Conservation (phyloP, 1,284 basidiomycete genomes). For the Polyporus tsugae region DNA sequence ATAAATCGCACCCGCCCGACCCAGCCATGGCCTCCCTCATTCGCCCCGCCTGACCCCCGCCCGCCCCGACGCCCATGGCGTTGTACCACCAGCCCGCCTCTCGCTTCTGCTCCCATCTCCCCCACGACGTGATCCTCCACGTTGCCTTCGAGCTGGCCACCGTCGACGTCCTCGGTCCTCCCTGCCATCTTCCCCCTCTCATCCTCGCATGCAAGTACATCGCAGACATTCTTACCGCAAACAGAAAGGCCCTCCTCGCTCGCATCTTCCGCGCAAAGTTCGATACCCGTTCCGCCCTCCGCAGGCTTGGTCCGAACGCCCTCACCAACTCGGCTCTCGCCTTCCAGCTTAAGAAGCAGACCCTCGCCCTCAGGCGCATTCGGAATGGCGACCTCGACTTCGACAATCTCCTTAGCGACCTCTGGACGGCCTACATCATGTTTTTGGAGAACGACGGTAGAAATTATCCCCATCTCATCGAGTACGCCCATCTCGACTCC, state of each 20-base stretch:
- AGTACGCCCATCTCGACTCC: slow-evolving; percentile 54
- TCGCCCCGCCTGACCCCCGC: slow-evolving; percentile 25
- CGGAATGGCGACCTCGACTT: slow-evolving; percentile 48
- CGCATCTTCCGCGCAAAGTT: slow-evolving; percentile 68
- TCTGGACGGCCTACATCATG: slow-evolving; percentile 71
- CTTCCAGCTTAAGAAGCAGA: slow-evolving; percentile 57
- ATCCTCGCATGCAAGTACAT: slow-evolving; percentile 57
- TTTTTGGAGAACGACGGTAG: slow-evolving; percentile 80
- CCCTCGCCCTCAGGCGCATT: slow-evolving; percentile 51
- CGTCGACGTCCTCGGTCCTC: slow-evolving; percentile 51
- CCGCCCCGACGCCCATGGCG: slow-evolving; percentile 19
- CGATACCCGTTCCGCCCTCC: slow-evolving; percentile 61
- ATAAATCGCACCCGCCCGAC: slow-evolving; percentile 23
- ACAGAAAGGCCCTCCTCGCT: slow-evolving; percentile 62
- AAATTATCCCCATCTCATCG: slow-evolving; percentile 66
- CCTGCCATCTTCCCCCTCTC: slow-evolving; percentile 54
- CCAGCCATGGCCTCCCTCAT: slow-evolving; percentile 25
- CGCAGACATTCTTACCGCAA: slow-evolving; percentile 46
- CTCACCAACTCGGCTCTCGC: slow-evolving; percentile 51
- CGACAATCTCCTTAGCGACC: slow-evolving; percentile 48
- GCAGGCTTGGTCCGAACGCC: slow-evolving; percentile 57
- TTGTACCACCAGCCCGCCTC: slow-evolving; percentile 32
- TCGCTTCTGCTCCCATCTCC: slow-evolving; percentile 51
- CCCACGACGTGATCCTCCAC: slow-evolving; percentile 66
- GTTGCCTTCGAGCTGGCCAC: slow-evolving; percentile 61